phyloP scores from a whole-genome alignment of 2,329 filamentous ascomycete species.

The Ascomycota sp. region DNA sequence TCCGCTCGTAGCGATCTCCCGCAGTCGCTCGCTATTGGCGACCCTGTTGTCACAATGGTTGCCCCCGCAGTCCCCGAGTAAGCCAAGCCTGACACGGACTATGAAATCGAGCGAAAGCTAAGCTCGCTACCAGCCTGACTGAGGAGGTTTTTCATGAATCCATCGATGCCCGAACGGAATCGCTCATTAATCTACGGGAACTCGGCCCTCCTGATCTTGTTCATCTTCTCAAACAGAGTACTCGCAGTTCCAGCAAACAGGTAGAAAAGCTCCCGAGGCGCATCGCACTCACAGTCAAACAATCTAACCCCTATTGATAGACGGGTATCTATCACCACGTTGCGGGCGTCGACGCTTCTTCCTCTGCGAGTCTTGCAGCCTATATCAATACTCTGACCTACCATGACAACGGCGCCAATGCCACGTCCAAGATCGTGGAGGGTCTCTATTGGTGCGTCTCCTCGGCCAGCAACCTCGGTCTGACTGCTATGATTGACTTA shows the following conservation, averaged over 20 bases:
- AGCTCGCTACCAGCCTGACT: slow-evolving; percentile 45
- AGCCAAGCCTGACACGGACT: slow-evolving; percentile 8
- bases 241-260: slow-evolving; percentile 35
- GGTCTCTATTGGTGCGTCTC: slow-evolving; percentile 69
- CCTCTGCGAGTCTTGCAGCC: slow-evolving; percentile 85
- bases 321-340: slow-evolving; percentile 95
- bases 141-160: slow-evolving; percentile 86
- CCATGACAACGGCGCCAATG: slow-evolving; percentile 55
- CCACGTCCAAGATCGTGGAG: slow-evolving; percentile 66
- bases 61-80: slow-evolving; percentile 60
- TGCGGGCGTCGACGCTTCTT: slow-evolving; percentile 89
- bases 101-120: slow-evolving; percentile 3
- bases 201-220: slow-evolving; percentile 90
- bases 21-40: neutral
- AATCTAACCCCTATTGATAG: slow-evolving; percentile 21
- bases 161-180: slow-evolving; percentile 81
- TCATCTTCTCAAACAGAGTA: slow-evolving; percentile 64
- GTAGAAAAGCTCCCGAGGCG: slow-evolving; percentile 11
- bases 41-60: slow-evolving; percentile 33
- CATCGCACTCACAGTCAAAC: slow-evolving; percentile 1
- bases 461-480: too few relatives aligned
- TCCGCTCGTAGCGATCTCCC: too few relatives aligned
- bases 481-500: slow-evolving; percentile 3
- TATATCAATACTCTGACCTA: slow-evolving; percentile 98
- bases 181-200: slow-evolving; percentile 67